A percentile compares a stretch with the other conserved stretches of the same genome.
Evolutionary conservation across 805 yeast genomes (phyloP).

Genomic region (Suhomyces sp.): DNA sequence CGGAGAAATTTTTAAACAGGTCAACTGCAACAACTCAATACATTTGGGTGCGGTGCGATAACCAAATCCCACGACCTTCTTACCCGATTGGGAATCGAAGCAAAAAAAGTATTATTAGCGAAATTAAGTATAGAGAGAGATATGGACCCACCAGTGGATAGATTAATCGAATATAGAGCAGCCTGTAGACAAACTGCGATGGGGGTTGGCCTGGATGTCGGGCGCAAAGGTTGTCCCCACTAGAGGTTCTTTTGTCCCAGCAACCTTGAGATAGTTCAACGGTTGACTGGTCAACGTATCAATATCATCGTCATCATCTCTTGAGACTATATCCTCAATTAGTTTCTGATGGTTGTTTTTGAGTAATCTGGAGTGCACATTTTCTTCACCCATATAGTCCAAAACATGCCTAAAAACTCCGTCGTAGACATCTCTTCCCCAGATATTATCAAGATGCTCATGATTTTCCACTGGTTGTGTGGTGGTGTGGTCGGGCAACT

Average conservation of each 20-base stretch:
- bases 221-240: background rate
- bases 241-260: background rate
- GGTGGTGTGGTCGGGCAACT: slow-evolving; percentile 57
- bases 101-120: background rate
- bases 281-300: slow-evolving; percentile 3
- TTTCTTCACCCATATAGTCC: slow-evolving; percentile 11
- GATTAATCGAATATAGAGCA: slow-evolving; percentile 12
- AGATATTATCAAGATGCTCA: slow-evolving; percentile 86
- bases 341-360: background rate
- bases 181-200: slow-evolving; percentile 16
- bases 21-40: slow-evolving; percentile 3
- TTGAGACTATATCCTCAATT: slow-evolving; percentile 6
- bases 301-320: background rate
- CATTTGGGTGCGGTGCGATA: slow-evolving; percentile 4
- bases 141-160: background rate
- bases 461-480: slow-evolving; percentile 61
- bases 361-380: slow-evolving; percentile 3
- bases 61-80: slow-evolving; percentile 2
- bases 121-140: background rate
- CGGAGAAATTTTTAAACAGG: slow-evolving; percentile 4
- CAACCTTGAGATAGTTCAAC: slow-evolving; percentile 3
- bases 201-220: background rate
- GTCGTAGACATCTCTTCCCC: slow-evolving; percentile 68
- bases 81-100: background rate
- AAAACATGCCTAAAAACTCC: slow-evolving; percentile 34